Conservation (phyloP, 768 basidiomycete genomes). For the Leccinum rimulosum region DNA sequence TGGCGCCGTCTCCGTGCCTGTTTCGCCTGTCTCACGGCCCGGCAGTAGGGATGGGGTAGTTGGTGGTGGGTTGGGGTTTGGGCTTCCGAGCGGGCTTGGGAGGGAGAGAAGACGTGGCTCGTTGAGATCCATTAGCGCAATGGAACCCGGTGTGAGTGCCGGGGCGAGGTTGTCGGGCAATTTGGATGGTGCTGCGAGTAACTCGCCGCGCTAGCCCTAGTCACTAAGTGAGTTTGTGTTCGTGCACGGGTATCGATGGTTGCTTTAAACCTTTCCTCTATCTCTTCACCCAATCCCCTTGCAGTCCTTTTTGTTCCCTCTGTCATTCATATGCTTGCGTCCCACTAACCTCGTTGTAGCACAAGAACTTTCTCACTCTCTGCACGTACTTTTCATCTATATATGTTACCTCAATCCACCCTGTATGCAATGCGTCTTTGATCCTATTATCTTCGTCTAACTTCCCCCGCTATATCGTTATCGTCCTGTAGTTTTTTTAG, state of each 20-base stretch:
- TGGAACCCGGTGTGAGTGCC: constrained; percentile 17
- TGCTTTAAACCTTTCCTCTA: not conserved
- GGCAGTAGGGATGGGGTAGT: constrained; percentile 6
- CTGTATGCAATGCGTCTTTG: constrained; percentile 5
- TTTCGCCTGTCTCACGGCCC: constrained; percentile 9
- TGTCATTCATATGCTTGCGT: not conserved
- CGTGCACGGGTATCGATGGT: not conserved
- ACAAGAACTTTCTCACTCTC: constrained; percentile 3
- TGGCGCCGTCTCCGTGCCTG: not conserved
- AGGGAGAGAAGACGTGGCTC: constrained; percentile 30
- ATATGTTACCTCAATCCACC: constrained; percentile 9
- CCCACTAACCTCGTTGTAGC: constrained; percentile 10
- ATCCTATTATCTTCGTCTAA: not conserved
- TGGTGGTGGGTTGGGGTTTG: constrained; percentile 9
- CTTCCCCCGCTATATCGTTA: not conserved
- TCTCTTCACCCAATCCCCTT: not conserved
- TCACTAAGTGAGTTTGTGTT: constrained; percentile 5
- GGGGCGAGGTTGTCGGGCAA: constrained; percentile 37
- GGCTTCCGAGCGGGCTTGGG: constrained; percentile 16
- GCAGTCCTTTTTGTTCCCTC: not conserved
- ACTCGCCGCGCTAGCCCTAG: constrained; percentile 11
- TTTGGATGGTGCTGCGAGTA: constrained; percentile 33
- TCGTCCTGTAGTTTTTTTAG: not conserved
- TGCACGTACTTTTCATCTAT: constrained; percentile 7
- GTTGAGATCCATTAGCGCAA: constrained; percentile 28